Evolutionary conservation across 2,329 filamentous ascomycete species (phyloP).

Genomic region (Exophiala dermatitidis): DNA sequence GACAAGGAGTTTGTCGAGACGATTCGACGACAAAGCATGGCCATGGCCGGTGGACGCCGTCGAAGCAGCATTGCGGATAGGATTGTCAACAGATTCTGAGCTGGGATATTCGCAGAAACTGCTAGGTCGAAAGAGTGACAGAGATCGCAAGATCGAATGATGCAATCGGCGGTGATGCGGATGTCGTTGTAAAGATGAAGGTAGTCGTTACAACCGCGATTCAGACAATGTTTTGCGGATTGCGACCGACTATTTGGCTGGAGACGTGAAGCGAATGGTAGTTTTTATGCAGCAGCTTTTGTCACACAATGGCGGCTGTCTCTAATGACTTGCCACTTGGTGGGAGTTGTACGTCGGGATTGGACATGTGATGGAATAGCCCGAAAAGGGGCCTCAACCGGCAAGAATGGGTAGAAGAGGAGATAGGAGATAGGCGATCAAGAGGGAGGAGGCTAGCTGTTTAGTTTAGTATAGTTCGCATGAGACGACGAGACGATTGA

Average conservation of each 20-base stretch:
- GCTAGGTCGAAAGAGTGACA: no score
- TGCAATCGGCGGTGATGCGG: no score
- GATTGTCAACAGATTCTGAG: conserved; percentile 16
- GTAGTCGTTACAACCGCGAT: no score
- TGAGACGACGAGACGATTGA: not conserved
- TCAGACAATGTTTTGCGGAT: no score
- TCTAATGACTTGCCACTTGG: no score
- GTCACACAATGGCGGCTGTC: not conserved
- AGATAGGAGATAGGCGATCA: not conserved
- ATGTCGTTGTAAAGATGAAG: no score
- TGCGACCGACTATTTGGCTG: no score
- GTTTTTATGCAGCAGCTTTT: not conserved
- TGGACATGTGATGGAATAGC: not conserved
- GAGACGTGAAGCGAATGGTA: no score
- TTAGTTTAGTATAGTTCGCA: no score
- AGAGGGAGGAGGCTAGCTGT: not conserved
- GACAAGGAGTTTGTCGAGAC: conserved; percentile 24
- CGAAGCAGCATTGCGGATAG: conserved; percentile 18
- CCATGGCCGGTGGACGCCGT: conserved; percentile 10
- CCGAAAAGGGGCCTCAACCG: not conserved
- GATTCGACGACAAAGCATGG: conserved; percentile 22
- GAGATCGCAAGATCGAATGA: no score
- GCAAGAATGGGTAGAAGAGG: not conserved
- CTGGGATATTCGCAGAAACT: no score
- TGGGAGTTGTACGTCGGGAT: no score